Conservation (phyloP, 768 basidiomycete species). For the Lactifluus hygrophoroides region DNA sequence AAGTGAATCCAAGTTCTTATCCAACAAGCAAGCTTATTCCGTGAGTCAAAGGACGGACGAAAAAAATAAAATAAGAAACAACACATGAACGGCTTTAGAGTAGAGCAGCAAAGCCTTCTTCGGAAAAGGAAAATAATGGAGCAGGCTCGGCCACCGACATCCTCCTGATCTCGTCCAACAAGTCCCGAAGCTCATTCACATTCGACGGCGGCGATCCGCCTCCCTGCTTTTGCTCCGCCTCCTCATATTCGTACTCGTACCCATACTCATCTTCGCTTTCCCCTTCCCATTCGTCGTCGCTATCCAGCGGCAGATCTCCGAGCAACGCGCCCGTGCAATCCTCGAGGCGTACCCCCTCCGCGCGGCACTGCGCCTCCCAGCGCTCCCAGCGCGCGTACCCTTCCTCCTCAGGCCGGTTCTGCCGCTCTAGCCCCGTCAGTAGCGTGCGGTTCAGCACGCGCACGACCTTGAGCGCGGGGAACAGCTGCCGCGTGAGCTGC, state of each 20-base stretch:
- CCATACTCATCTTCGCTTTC: constrained; percentile 25
- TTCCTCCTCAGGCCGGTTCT: constrained; percentile 38
- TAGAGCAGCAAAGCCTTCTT: constrained; percentile 8
- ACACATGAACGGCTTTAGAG: background rate
- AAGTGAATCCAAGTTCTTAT: no score
- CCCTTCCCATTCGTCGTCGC: constrained; percentile 27
- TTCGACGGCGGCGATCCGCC: constrained; percentile 21
- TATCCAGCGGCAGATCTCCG: constrained; percentile 35
- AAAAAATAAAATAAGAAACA: no score
- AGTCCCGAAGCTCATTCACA: constrained; percentile 17
- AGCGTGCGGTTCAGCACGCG: constrained; percentile 49
- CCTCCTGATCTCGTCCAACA: constrained; percentile 18
- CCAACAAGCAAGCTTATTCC: no score
- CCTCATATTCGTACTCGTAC: constrained; percentile 30
- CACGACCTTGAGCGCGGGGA: constrained; percentile 53
- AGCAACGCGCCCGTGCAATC: constrained; percentile 66
- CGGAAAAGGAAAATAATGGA: constrained; percentile 1
- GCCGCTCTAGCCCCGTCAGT: constrained; percentile 47
- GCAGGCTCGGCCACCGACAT: constrained; percentile 12
- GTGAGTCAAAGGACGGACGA: no score
- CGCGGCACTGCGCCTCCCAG: constrained; percentile 53
- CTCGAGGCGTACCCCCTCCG: constrained; percentile 50
- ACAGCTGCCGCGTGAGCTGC: constrained; percentile 43
- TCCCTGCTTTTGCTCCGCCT: constrained; percentile 19
- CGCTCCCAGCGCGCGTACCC: constrained; percentile 50